Evolutionary conservation across 768 basidiomycete genomes (phyloP).

Genomic region (Phaeotremella skinneri): DNA sequence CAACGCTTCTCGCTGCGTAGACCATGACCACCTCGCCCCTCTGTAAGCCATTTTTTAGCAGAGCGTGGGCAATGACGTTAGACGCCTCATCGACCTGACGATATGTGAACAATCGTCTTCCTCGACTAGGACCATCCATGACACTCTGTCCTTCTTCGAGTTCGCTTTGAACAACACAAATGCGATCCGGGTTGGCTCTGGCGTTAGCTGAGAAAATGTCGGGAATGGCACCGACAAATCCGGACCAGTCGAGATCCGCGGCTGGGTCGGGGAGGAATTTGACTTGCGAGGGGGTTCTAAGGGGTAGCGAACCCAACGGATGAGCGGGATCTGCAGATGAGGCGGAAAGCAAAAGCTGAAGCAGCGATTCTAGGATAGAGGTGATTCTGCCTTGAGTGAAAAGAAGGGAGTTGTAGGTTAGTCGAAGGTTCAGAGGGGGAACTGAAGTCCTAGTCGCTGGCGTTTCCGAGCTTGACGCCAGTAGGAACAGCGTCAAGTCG

Average conservation of each 20-base stretch:
- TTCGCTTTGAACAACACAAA: slow-evolving; percentile 75
- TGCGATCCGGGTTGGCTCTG: slow-evolving; percentile 68
- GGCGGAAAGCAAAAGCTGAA: slow-evolving; percentile 60
- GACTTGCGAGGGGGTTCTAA: slow-evolving; percentile 71
- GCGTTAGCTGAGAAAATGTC: slow-evolving; percentile 92
- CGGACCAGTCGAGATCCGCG: slow-evolving; percentile 92
- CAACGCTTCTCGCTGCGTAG: slow-evolving; percentile 92
- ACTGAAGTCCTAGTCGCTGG: slow-evolving; percentile 60
- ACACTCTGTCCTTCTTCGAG: slow-evolving; percentile 36
- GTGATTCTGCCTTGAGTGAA: slow-evolving; percentile 77
- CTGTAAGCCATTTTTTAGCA: slow-evolving; percentile 78
- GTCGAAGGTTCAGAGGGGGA: slow-evolving; percentile 71
- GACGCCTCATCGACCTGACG: slow-evolving; percentile 74
- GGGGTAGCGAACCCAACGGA: slow-evolving; percentile 72
- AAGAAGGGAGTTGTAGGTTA: slow-evolving; percentile 90
- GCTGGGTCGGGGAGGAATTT: slow-evolving; percentile 74
- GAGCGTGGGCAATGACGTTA: slow-evolving; percentile 85
- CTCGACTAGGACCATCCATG: slow-evolving; percentile 55
- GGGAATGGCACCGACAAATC: slow-evolving; percentile 94
- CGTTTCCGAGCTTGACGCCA: slow-evolving; percentile 58
- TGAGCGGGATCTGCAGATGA: slow-evolving; percentile 65
- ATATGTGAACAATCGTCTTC: slow-evolving; percentile 69
- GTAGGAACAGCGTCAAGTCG: slow-evolving; percentile 86
- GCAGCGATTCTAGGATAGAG: slow-evolving; percentile 80
- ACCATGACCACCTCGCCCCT: slow-evolving; percentile 97